Evolutionary conservation across 2,329 filamentous ascomycete species (phyloP).

Genomic region (Nigrospora osmanthi): DNA sequence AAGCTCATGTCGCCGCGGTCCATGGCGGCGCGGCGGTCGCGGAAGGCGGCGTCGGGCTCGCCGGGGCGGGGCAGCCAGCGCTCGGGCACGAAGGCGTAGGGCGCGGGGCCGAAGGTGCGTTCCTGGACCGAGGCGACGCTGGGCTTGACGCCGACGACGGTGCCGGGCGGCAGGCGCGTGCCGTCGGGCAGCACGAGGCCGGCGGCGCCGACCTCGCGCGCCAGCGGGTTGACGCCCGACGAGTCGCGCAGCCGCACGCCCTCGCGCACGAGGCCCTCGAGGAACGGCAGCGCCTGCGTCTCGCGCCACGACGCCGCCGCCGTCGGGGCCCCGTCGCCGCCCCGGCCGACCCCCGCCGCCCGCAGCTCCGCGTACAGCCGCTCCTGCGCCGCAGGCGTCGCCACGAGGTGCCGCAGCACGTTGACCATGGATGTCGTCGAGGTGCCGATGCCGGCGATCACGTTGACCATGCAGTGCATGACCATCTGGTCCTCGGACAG

Average conservation of each 20-base stretch:
- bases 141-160: slow-evolving; percentile 4
- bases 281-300: slow-evolving; percentile 2
- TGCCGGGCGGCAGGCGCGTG: not conserved
- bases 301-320: not conserved
- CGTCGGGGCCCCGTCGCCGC: no score
- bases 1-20: slow-evolving; percentile 3
- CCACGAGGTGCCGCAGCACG: not conserved
- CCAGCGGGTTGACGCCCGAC: slow-evolving; percentile 1
- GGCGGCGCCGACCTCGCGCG: not conserved
- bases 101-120: slow-evolving; percentile 1
- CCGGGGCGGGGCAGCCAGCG: slow-evolving; percentile 1
- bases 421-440: not conserved
- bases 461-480: slow-evolving; percentile 2
- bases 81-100: slow-evolving; percentile 2
- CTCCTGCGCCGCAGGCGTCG: not conserved
- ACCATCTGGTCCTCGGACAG: slow-evolving; percentile 4
- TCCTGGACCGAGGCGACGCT: not conserved
- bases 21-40: not conserved
- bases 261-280: slow-evolving; percentile 4
- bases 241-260: not conserved
- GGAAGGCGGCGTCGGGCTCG: not conserved
- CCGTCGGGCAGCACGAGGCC: slow-evolving; percentile 1
- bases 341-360: not conserved
- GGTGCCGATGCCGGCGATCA: slow-evolving; percentile 2
- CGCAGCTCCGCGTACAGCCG: slow-evolving; percentile 2